Percentiles rank a stretch among this genome's conserved stretches.
These are phyloP conservation scores for Psidium friedrichsthalianum DNA, from an alignment of 345 rosid species.

Conservation along the genomic window DNA sequence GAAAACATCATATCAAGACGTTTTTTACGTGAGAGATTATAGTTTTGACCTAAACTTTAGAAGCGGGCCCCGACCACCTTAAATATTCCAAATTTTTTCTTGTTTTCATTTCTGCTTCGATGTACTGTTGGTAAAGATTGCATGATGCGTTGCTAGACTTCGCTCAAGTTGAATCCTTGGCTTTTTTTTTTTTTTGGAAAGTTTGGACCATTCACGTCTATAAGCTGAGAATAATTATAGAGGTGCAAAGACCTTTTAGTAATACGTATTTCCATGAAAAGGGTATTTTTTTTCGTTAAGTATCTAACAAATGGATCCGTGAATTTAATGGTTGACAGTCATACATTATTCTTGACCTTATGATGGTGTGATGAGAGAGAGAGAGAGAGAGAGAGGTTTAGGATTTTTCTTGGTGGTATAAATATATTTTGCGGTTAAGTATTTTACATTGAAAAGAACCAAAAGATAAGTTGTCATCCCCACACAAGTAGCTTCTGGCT, in stretches of 20 bases:
- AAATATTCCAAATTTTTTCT: not conserved
- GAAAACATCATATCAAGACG: not conserved
- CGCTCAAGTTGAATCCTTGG: not conserved
- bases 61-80: not conserved
- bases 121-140: not conserved
- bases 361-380: not conserved
- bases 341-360: not conserved
- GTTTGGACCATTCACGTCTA: not conserved
- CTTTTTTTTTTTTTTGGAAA: not conserved
- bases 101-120: not conserved
- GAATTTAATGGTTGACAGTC: not conserved
- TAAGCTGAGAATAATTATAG: not conserved
- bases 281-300: not conserved
- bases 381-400: not conserved
- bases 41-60: not conserved
- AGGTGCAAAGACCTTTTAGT: not conserved
- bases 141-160: not conserved
- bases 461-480: not conserved
- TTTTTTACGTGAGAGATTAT: not conserved
- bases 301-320: not conserved
- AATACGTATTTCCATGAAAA: not conserved
- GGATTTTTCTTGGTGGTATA: not conserved
- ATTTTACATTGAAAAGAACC: not conserved
- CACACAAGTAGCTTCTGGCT: too few relatives aligned
- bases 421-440: not conserved